These are phyloP conservation scores for Cladophialophora bantiana DNA, from an alignment of 2,329 filamentous ascomycete genomes.

Conservation along the genomic window DNA sequence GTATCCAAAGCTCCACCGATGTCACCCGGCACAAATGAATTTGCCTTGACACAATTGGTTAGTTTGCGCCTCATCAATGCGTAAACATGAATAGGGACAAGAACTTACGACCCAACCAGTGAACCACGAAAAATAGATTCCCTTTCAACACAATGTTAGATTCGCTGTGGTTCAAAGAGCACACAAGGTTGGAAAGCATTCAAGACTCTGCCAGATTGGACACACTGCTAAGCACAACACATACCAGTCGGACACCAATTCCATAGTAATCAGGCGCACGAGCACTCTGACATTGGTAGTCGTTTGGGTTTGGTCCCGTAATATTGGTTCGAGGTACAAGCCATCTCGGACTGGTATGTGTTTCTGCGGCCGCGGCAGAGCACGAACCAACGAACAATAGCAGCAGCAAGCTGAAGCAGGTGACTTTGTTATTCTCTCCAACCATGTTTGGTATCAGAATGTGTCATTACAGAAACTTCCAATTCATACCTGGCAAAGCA, in stretches of 20 bases:
- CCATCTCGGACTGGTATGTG: slow-evolving; percentile 14
- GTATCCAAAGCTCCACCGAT: slow-evolving; percentile 77
- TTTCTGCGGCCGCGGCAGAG: slow-evolving; percentile 14
- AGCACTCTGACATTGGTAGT: slow-evolving; percentile 28
- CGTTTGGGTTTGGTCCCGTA: slow-evolving; percentile 20
- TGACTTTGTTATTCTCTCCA: background rate
- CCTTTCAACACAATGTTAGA: slow-evolving; percentile 8
- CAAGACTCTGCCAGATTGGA: background rate
- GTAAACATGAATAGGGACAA: background rate
- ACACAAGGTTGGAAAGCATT: background rate
- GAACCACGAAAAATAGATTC: slow-evolving; percentile 31
- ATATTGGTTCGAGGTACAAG: slow-evolving; percentile 27
- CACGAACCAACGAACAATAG: slow-evolving; percentile 2
- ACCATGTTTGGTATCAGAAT: slow-evolving; percentile 6
- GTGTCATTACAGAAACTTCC: background rate
- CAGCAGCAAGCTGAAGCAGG: slow-evolving; percentile 1
- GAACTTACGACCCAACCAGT: slow-evolving; percentile 25
- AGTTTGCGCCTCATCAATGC: background rate
- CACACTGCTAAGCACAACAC: background rate
- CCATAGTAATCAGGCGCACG: slow-evolving; percentile 29
- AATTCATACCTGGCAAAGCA: background rate
- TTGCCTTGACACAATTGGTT: slow-evolving; percentile 43
- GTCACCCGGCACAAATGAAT: slow-evolving; percentile 77
- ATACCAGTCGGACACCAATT: slow-evolving; percentile 28
- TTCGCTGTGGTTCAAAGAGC: background rate